These are phyloP conservation scores for Zygosaccharomyces gambellarensis DNA, from an alignment of 805 yeast genomes.

Conservation along the genomic window DNA sequence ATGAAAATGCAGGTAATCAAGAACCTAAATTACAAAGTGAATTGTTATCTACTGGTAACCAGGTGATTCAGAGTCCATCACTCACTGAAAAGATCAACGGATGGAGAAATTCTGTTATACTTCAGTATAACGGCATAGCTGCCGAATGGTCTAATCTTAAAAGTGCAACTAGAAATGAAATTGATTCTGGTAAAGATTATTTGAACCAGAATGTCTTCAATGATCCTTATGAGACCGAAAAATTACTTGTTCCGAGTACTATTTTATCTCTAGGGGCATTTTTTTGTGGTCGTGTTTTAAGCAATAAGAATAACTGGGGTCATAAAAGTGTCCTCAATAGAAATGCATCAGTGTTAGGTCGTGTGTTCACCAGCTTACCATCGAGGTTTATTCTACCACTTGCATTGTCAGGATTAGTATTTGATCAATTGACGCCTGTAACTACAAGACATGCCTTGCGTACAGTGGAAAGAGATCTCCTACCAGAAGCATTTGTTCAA, in stretches of 20 bases:
- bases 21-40: conserved; percentile 5
- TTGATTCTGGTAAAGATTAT: conserved; percentile 14
- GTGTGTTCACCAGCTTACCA: conserved; percentile 23
- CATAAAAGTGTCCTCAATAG: conserved; percentile 8
- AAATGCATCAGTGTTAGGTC: conserved; percentile 15
- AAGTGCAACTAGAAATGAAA: conserved; percentile 13
- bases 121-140: conserved; percentile 11
- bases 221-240: conserved; percentile 21
- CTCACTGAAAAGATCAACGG: conserved; percentile 12
- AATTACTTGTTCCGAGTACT: conserved; percentile 26
- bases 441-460: conserved; percentile 22
- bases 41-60: conserved; percentile 15
- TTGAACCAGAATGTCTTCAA: conserved; percentile 20
- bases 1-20: background rate
- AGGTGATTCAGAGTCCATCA: conserved; percentile 12
- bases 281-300: conserved; percentile 27
- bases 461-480: conserved; percentile 16
- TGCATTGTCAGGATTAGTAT: conserved; percentile 20
- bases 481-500: conserved; percentile 18
- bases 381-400: conserved; percentile 26
- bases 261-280: conserved; percentile 27
- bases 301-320: conserved; percentile 28
- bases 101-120: conserved; percentile 13
- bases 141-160: conserved; percentile 22
- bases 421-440: conserved; percentile 24